Percentiles rank a stretch among this genome's conserved stretches.
phyloP scores from a whole-genome alignment of 1,284 basidiomycete genomes.

The Irpex sp. region DNA sequence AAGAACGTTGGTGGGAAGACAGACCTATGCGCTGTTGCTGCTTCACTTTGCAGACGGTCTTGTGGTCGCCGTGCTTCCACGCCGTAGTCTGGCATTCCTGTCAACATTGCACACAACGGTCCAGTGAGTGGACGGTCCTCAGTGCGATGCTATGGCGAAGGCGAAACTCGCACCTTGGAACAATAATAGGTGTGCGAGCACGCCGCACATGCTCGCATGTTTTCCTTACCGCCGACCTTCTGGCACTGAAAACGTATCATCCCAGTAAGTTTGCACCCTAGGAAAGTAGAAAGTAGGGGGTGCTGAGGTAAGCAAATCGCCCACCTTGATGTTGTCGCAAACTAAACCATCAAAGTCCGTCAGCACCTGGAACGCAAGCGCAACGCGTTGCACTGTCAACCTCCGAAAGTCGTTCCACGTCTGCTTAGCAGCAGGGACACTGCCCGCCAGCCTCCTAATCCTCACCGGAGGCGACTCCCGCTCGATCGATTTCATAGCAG shows the following conservation, averaged over 20 bases:
- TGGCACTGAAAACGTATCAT: slow-evolving; percentile 27
- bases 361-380: slow-evolving; percentile 20
- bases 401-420: slow-evolving; percentile 26
- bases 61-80: slow-evolving; percentile 37
- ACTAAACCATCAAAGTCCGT: slow-evolving; percentile 25
- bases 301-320: not conserved
- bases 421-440: slow-evolving; percentile 17
- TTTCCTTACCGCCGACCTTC: slow-evolving; percentile 30
- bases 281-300: not conserved
- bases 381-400: slow-evolving; percentile 24
- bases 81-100: slow-evolving; percentile 31
- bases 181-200: slow-evolving; percentile 36
- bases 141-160: not conserved
- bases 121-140: not conserved
- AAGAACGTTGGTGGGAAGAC: not conserved
- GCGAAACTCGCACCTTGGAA: slow-evolving; percentile 23
- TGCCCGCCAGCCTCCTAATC: slow-evolving; percentile 16
- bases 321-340: slow-evolving; percentile 33
- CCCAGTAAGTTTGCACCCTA: not conserved
- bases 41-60: slow-evolving; percentile 35
- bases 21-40: slow-evolving; percentile 32
- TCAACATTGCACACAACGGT: too few relatives aligned
- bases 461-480: slow-evolving; percentile 9
- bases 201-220: slow-evolving; percentile 31
- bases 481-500: slow-evolving; percentile 21